Conservation (phyloP, 1,284 basidiomycete genomes). For the Ceratobasidium sp. region DNA sequence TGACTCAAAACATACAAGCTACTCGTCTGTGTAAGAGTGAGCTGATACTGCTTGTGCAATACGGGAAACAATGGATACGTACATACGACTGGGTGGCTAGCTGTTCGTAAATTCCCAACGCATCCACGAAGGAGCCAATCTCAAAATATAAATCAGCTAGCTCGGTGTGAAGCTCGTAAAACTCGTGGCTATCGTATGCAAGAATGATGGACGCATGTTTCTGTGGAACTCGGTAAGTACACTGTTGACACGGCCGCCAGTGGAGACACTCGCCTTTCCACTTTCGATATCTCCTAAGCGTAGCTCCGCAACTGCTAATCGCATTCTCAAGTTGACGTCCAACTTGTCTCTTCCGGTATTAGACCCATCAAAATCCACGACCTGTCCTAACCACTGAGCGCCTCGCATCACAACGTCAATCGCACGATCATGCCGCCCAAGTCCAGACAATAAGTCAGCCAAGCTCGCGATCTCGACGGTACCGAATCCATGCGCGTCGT, state of each 20-base stretch:
- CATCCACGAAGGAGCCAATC: constrained; percentile 74
- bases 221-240: constrained; percentile 56
- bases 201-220: constrained; percentile 80
- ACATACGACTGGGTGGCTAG: constrained; percentile 79
- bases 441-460: constrained; percentile 82
- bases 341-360: constrained; percentile 58
- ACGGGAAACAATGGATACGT: constrained; percentile 43
- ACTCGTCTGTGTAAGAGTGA: constrained; percentile 60
- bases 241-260: background rate
- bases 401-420: constrained; percentile 75
- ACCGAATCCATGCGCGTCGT: constrained; percentile 27
- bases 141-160: constrained; percentile 88
- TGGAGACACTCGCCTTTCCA: constrained; percentile 69
- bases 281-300: constrained; percentile 83
- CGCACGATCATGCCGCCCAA: constrained; percentile 75
- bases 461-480: constrained; percentile 70
- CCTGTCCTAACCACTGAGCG: constrained; percentile 86
- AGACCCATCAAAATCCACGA: constrained; percentile 82
- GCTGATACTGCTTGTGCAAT: background rate
- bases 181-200: constrained; percentile 75
- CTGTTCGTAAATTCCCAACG: constrained; percentile 79
- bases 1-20: constrained; percentile 73
- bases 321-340: constrained; percentile 83
- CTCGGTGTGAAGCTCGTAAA: constrained; percentile 81
- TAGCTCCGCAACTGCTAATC: constrained; percentile 87